Evolutionary conservation across 352 stramenopile genomes (phyloP).

Genomic region (Pythium inflatum): DNA sequence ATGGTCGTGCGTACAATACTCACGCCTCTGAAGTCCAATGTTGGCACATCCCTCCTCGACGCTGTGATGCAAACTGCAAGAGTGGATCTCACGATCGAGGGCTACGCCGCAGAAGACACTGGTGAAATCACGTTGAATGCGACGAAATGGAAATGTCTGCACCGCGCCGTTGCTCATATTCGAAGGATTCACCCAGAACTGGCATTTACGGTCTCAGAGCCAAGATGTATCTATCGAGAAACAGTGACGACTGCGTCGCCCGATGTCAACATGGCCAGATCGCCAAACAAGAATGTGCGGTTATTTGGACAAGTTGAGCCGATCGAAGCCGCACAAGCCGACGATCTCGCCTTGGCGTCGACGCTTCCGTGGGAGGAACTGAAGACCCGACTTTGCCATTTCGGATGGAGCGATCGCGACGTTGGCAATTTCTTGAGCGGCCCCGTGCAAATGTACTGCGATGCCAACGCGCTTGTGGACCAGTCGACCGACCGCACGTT

Average conservation of each 20-base stretch:
- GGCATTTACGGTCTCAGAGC: neutral
- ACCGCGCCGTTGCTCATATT: neutral
- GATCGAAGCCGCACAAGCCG: neutral
- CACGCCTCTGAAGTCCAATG: neutral
- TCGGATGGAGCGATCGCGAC: neutral
- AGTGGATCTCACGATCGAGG: neutral
- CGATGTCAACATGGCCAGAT: neutral
- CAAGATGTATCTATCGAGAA: constrained; percentile 6
- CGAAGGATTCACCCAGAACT: neutral
- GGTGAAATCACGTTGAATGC: constrained; percentile 2
- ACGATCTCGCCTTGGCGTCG: neutral
- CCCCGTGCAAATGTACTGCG: too few relatives aligned
- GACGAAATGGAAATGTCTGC: neutral
- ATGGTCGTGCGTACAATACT: neutral
- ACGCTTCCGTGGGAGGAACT: neutral
- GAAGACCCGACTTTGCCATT: neutral
- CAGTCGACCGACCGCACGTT: neutral
- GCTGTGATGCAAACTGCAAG: neutral
- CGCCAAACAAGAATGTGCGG: constrained; percentile 10
- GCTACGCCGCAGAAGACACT: neutral
- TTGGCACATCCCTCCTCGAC: neutral
- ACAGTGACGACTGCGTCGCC: neutral
- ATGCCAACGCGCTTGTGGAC: neutral
- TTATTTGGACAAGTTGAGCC: neutral
- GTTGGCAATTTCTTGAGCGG: neutral